Conservation (phyloP, 495 filamentous ascomycete genomes). For the Elasticomyces elasticus region DNA sequence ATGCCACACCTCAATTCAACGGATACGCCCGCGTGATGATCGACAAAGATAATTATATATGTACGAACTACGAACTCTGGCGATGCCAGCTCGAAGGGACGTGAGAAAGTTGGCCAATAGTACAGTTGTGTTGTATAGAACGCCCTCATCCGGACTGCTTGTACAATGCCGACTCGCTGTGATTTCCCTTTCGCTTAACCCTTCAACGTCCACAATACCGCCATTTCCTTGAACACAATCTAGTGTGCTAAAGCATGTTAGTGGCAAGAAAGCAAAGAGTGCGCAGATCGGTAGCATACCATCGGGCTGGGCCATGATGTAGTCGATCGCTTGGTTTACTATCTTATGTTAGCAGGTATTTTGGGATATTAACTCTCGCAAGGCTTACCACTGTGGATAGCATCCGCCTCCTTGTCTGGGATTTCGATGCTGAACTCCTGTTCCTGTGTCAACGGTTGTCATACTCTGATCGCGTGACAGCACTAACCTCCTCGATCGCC, state of each 20-base stretch:
- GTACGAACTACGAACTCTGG: too few relatives aligned
- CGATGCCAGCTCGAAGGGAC: neutral
- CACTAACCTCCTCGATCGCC: constrained; percentile 94
- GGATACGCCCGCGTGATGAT: too few relatives aligned
- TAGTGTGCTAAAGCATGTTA: constrained; percentile 30
- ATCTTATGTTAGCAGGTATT: constrained; percentile 24
- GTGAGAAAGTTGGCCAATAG: too few relatives aligned
- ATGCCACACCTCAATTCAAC: too few relatives aligned
- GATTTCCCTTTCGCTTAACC: neutral
- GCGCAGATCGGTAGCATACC: constrained; percentile 34
- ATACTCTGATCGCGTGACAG: constrained; percentile 9
- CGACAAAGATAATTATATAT: too few relatives aligned
- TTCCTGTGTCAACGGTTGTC: constrained; percentile 26
- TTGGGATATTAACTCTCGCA: neutral
- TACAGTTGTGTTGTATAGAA: constrained; percentile 17
- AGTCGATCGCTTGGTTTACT: constrained; percentile 94
- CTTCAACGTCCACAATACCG: neutral
- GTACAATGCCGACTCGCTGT: constrained; percentile 10
- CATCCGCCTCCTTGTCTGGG: constrained; percentile 96
- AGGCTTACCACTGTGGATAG: constrained; percentile 85
- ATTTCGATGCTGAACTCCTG: constrained; percentile 99
- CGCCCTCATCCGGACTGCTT: constrained; percentile 6
- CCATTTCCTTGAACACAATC: neutral
- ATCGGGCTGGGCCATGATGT: constrained; percentile 91
- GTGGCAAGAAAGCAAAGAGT: neutral